Base-by-base conservation (phyloP, 1,139 yeast genomes). In the Geotrichum phurueaensis region DNA sequence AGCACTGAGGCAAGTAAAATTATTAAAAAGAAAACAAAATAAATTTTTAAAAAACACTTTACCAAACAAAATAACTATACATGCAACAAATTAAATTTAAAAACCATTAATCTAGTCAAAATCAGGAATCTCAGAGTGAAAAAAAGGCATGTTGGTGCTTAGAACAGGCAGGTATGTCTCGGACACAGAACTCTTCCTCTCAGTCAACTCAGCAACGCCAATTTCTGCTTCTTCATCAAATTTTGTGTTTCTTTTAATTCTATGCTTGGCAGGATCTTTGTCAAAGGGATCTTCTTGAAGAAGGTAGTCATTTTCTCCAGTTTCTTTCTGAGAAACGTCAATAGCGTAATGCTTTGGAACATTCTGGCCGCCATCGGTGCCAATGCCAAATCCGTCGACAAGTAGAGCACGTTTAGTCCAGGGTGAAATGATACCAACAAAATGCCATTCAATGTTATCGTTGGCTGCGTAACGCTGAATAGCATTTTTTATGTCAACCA, bases 51-150 rank as follows among this genome's bases (percentile, higher is more conserved):
- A 36, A 36, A 36, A 5, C 15, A 13, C 6, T 2, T 15, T 15
- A 36, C 18, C 3, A 6, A 36, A 36, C 15, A 36, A 36, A 36
- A 36, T 13, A 36, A 12, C 43, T 27, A 27, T 27, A 27, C 9
- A 27, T 7, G 18, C 18, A 36, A 36, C 1, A 10, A 15, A 36
- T n/a, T 2, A 1, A 9, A 36, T 12, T 33, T 10, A 33, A 7
- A 33, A 33, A 10, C 3, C 15, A 36, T 15, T 36, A 36, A 36
- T 36, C 43, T 36, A 36, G 43, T 74, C 76, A 66, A 87, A 86
- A 65, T 88, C 84, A 23, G 97, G 97, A 68, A 91, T 84, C 59
- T 90, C 96, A 62, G 89, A 78, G 75, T 90, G 97, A 82, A 91
- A 89, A 73, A 84, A 89, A 51, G 96, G 96, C 47, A 90, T 83